Conservation (phyloP, 2,329 filamentous ascomycete genomes). For the Fusarium oligoseptatum region DNA sequence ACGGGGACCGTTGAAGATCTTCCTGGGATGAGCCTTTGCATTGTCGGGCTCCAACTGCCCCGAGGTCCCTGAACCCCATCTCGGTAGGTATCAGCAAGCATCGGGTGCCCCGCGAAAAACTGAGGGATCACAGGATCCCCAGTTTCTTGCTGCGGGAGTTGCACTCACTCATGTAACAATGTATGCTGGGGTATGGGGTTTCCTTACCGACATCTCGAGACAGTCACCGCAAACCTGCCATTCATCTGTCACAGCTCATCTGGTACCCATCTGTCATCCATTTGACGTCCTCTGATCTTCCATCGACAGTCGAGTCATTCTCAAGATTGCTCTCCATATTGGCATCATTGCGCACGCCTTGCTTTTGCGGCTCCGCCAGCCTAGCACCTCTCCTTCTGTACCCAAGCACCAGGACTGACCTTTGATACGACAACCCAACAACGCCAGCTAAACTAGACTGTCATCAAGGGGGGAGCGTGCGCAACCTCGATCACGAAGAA, state of each 20-base stretch:
- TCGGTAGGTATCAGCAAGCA: not conserved
- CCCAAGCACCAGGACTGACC: not conserved
- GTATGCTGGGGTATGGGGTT: not conserved
- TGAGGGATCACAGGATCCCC: not conserved
- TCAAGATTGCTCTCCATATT: not conserved
- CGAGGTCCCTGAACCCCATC: not conserved
- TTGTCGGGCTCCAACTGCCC: not conserved
- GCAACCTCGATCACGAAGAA: not conserved
- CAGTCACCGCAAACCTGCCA: not conserved
- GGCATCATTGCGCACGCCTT: conserved; percentile 2
- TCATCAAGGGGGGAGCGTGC: conserved; percentile 11
- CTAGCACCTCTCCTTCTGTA: not conserved
- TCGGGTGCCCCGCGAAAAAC: conserved; percentile 9
- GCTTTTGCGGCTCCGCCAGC: conserved; percentile 33
- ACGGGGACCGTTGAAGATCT: conserved; percentile 27
- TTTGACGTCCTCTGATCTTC: not conserved
- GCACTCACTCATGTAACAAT: not conserved
- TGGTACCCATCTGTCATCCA: too few species aligned
- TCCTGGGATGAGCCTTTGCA: not conserved
- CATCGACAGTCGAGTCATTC: not conserved
- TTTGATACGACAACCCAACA: not conserved
- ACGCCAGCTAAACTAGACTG: not conserved
- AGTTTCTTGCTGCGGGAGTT: not conserved
- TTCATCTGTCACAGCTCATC: not conserved
- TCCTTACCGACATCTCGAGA: not conserved